Conservation (phyloP, 495 filamentous ascomycete genomes). For the Hypomontagnella submonticulosa region DNA sequence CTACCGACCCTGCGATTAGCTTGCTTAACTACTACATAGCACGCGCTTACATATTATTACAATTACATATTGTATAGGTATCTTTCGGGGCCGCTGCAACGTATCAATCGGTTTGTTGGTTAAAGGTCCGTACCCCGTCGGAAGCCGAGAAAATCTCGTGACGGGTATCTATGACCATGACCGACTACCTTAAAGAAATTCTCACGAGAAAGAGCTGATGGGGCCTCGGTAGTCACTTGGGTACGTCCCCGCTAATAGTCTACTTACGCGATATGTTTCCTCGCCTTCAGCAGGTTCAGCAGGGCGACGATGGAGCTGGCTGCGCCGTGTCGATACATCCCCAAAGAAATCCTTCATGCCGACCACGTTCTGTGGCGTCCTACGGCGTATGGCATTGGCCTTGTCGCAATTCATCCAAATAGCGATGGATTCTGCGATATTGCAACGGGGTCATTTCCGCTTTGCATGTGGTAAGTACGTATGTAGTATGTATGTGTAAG, state of each 20-base stretch:
- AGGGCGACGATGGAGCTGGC: constrained; percentile 8
- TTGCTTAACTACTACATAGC: constrained; percentile 2
- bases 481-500: constrained; percentile 15
- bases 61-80: constrained; percentile 10
- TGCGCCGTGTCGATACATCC: constrained; percentile 38
- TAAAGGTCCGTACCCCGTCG: constrained; percentile 8
- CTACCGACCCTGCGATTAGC: constrained; percentile 4
- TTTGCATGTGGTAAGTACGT: constrained; percentile 22
- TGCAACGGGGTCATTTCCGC: constrained; percentile 33
- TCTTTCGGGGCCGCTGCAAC: constrained; percentile 37
- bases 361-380: constrained; percentile 39
- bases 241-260: constrained; percentile 16
- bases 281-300: constrained; percentile 9
- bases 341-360: constrained; percentile 38
- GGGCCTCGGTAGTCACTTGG: constrained; percentile 34
- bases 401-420: constrained; percentile 41
- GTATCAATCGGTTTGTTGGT: constrained; percentile 33
- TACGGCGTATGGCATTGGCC: constrained; percentile 34
- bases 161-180: too few species aligned
- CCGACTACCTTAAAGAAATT: too few species aligned
- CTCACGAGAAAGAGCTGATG: background rate
- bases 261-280: background rate
- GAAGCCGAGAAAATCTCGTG: constrained; percentile 18
- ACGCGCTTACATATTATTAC: constrained; percentile 33
- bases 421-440: constrained; percentile 39